Base-by-base conservation (phyloP, 164 flowering plant species). In the Vitis rotundifolia region DNA sequence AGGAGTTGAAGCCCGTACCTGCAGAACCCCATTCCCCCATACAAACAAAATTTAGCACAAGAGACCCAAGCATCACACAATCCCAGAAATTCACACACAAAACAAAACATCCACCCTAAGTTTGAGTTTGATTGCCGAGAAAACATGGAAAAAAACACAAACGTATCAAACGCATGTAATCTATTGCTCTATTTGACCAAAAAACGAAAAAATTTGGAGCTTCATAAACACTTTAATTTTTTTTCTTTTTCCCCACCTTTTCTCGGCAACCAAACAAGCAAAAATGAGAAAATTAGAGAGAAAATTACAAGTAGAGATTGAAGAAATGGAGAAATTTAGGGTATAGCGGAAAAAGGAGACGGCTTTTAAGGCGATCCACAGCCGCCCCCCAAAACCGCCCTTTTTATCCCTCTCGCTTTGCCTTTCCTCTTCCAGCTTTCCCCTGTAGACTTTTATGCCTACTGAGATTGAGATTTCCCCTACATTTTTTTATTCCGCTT, bases 1-100 rank as follows among this genome's bases (percentile, higher is more conserved):
- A 61, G 64, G 26, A 37, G 28, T 8, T 22, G 16, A 53, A 56
- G n/a, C 60, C 56, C 56, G 56, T 11, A 71, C 61, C 73, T 62
- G 50, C 51, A 31, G 19, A 51, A 14, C 10, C 13, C 1, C 31
- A 37, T 37, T 37, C 44, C 44, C 44, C 44, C 44, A 37, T 37
- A 37, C 44, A 37, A 37, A 37, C 44, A 37, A 22, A 22, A 22
- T 22, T 22, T 22, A 22, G 26, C 26, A 22, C 26, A 22, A 22
- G 26, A 22, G 26, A 6, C 44, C 44, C 7, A 37, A 37, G 5
- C 44, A 3, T 37, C 7, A 37, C 44, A 37, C 6, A 37, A 37
- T 37, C 44, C 44, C 44, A 3, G 7, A 37, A 37, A 3, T 37
- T 3, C 44, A 37, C 44, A 37, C 44, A 37, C 44, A 37, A 37